Evolutionary conservation across 495 filamentous ascomycete genomes (phyloP), one percentile per base, ranked within the genome.

Genomic region (Symbiotaphrina buchneri): DNA sequence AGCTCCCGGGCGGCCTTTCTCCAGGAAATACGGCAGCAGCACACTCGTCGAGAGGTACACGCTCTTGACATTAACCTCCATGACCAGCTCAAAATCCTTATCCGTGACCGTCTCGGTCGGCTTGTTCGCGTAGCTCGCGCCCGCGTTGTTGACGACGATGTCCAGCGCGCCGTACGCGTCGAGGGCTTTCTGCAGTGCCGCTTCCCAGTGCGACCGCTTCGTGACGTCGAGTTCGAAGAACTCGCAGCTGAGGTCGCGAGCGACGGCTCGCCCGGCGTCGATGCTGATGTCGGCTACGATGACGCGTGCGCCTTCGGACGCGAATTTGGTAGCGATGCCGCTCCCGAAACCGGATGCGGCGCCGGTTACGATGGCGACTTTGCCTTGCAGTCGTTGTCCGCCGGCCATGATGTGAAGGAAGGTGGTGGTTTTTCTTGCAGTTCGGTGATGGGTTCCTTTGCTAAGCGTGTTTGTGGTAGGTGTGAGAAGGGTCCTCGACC

Each of bases 101-200:
- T n/a, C n/a, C n/a, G n/a, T n/a, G n/a, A n/a, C n/a, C n/a, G n/a
- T n/a, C n/a, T n/a, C n/a, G n/a, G n/a, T n/a, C n/a, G n/a, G n/a
- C 56, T 76, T 79, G 42, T 77, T 79, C 30, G 46, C 51, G 49
- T 81, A 79, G 4, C 60, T 61, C 20, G 69, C 69, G 1, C 74
- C 74, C 3, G 74, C 74, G 49, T 81, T 79, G 46, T 81, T 74
- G 20, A 74, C 59, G 27, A 70, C 38, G 3, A 70, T 54, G 39
- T 73, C 66, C 18, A 74, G 34, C 16, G 53, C 40, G 5, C 66
- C 65, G 28, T 54, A 68, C 18, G 49, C 48, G 7, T 42, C 46
- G 6, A 68, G 38, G 0, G 66, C 56, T 17, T 47, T 33, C 15
- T 61, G 46, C 6, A 69, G 43, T 6, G 63, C 42, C 0, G 30